phyloP scores from a whole-genome alignment of 2,329 filamentous ascomycete species.

The Alternaria metachromatica region DNA sequence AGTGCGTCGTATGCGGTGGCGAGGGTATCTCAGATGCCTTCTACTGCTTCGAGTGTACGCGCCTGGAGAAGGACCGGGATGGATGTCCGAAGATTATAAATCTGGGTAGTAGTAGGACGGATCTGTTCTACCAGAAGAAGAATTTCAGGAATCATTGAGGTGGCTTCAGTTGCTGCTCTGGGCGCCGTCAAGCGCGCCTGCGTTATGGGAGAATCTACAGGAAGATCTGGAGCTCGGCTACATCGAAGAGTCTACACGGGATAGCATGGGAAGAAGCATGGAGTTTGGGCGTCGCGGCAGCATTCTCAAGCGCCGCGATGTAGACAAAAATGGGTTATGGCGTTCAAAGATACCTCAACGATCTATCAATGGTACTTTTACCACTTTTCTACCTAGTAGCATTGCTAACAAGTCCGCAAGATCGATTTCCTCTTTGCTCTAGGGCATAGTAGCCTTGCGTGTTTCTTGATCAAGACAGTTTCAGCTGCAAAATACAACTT shows the following conservation, averaged over 20 bases:
- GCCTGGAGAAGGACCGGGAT: slow-evolving; percentile 94
- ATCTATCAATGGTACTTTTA: slow-evolving; percentile 6
- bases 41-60: slow-evolving; percentile 98
- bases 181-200: too few species aligned
- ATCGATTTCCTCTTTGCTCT: not conserved
- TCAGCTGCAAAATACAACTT: not conserved
- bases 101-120: slow-evolving; percentile 90
- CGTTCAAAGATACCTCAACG: slow-evolving; percentile 1
- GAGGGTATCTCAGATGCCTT: slow-evolving; percentile 98
- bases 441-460: not conserved
- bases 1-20: slow-evolving; percentile 97
- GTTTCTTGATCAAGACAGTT: not conserved
- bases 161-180: not conserved
- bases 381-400: not conserved
- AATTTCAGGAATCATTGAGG: slow-evolving; percentile 65
- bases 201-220: not conserved
- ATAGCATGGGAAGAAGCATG: not conserved
- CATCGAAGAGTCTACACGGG: not conserved
- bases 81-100: slow-evolving; percentile 99
- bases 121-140: slow-evolving; percentile 83
- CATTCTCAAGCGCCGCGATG: not conserved
- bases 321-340: not conserved
- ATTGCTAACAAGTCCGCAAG: not conserved
- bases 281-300: slow-evolving; percentile 1
- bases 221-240: not conserved